Evolutionary conservation across 2,329 filamentous ascomycete species (phyloP), one percentile per base, ranked within the genome.

Genomic region (Periconia macrospinosa): DNA sequence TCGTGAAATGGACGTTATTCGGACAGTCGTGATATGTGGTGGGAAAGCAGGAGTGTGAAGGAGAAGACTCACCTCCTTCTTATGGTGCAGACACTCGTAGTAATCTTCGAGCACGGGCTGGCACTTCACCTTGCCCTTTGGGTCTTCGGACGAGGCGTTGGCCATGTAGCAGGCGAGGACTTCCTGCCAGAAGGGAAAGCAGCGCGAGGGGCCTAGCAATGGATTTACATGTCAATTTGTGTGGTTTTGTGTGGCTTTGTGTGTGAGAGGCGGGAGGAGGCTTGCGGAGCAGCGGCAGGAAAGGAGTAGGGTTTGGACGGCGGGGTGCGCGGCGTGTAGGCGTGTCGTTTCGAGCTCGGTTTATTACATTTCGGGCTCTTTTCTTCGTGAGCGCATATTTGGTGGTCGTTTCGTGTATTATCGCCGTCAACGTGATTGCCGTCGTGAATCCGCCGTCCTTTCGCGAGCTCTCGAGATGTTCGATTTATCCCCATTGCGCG

Each of bases 121-220:
- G 75, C 95, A 99, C 79, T 96, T 96, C 76, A 87, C 89, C 81
- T 92, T 94, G 65, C 91, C 91, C 15, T 86, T 85, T 63, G 86
- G 82, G 70, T 92, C 89, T 52, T 93, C 89, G 61, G 88, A 81
- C 61, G 83, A 84, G 52, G 91, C 91, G 81, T 97, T 97, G 73
- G 96, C 87, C 57, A 97, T 92, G 77, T 99, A 99, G 86, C 94
- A 99, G 69, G 92, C 92, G 74, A 99, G 89, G 62, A 97, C 87
- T 79, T 99, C 94, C 80, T 99, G 94, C 94, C 94, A 99, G 86
- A 97, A 99, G 73, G 92, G 91, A 82, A 96, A 97, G 86, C 94
- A 99, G 77, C 93, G 90, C 68, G 81, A 83, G 62, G 84, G 83
- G 69, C 86, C 86, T 88, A 68, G 11, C 5, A 37, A 37, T 6